A percentile compares a stretch with the other conserved stretches of the same genome.
phyloP scores from a whole-genome alignment of 495 filamentous ascomycete genomes.

The Elasticomyces elasticus region DNA sequence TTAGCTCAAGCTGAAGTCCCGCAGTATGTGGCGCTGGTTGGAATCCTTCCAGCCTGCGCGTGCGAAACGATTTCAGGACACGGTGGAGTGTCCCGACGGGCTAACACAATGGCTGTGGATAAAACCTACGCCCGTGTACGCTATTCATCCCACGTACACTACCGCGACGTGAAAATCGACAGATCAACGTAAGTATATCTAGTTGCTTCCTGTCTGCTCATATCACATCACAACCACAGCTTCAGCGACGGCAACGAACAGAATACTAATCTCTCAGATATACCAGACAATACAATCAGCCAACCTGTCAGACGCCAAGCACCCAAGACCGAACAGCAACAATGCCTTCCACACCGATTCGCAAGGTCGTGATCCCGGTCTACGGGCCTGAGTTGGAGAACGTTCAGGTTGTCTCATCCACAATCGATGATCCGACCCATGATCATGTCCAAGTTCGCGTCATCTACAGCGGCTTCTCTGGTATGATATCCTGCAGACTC shows the following conservation, averaged over 20 bases:
- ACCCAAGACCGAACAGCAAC: neutral
- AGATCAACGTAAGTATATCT: neutral
- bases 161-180: too few species aligned
- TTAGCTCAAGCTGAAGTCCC: neutral
- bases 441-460: slow-evolving; percentile 35
- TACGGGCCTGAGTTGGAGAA: slow-evolving; percentile 31
- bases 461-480: slow-evolving; percentile 36
- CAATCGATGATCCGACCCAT: slow-evolving; percentile 25
- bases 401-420: slow-evolving; percentile 26
- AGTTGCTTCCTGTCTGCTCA: neutral
- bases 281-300: too few species aligned
- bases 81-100: too few species aligned
- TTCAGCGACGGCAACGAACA: neutral
- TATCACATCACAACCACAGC: neutral
- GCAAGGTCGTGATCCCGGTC: slow-evolving; percentile 35
- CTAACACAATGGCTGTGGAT: neutral
- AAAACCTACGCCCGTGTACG: too few species aligned
- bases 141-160: too few species aligned
- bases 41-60: too few species aligned
- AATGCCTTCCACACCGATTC: slow-evolving; percentile 27
- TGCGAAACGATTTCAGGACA: too few species aligned
- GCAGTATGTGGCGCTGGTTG: too few species aligned
- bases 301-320: too few species aligned
- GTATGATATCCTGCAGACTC: too few species aligned
- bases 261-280: too few species aligned